These are phyloP conservation scores for Apiospora kogelbergensis DNA, from an alignment of 2,329 filamentous ascomycete species.

Conservation along the genomic window DNA sequence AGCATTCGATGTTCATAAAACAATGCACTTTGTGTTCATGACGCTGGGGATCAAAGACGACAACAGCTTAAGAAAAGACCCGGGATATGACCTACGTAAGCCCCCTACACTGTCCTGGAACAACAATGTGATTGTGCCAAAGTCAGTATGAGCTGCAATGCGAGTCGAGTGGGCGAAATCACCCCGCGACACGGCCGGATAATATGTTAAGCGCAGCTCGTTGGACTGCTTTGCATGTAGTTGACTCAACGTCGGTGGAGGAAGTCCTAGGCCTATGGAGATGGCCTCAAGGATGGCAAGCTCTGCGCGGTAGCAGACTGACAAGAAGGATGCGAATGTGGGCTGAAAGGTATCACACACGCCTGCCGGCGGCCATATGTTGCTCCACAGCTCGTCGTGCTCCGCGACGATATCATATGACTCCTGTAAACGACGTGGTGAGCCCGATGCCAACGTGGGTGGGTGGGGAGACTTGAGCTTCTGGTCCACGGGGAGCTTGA, in stretches of 20 bases:
- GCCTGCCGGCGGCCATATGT: neutral
- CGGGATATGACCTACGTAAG: neutral
- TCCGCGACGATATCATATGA: neutral
- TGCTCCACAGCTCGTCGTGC: neutral
- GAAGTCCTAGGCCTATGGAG: neutral
- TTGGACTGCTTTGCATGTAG: neutral
- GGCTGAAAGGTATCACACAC: neutral
- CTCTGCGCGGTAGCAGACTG: neutral
- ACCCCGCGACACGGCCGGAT: neutral
- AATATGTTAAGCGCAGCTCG: neutral
- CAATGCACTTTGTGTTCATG: too few relatives aligned
- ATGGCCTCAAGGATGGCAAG: constrained; percentile 1
- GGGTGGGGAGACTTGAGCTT: constrained; percentile 3
- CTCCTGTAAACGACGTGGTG: neutral
- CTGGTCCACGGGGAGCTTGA: neutral
- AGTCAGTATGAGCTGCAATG: neutral
- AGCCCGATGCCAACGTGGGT: too few relatives aligned
- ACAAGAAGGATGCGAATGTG: neutral
- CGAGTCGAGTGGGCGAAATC: neutral
- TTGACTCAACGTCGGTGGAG: neutral
- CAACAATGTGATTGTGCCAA: neutral
- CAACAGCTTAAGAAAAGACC: too few relatives aligned
- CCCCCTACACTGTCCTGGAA: neutral
- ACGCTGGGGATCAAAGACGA: too few relatives aligned
- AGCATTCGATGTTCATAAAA: neutral